Conservation (phyloP, 805 yeast genomes). For the Lachancea lanzarotensis region DNA sequence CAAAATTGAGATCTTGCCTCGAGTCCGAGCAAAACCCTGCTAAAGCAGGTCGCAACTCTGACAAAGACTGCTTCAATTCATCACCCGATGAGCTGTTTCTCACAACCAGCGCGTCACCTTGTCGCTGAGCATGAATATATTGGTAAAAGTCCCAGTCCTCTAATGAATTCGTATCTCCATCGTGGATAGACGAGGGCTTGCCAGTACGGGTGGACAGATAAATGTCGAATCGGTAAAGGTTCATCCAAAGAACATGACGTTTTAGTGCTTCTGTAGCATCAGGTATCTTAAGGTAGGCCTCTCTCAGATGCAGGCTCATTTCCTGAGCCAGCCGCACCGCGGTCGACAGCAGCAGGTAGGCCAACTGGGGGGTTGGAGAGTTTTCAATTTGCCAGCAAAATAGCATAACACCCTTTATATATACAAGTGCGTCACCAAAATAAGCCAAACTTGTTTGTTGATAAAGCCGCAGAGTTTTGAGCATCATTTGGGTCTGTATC, state of each 20-base stretch:
- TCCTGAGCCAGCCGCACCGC: constrained; percentile 46
- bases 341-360: constrained; percentile 34
- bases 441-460: constrained; percentile 12
- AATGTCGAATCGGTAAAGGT: constrained; percentile 37
- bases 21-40: not conserved
- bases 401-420: constrained; percentile 44
- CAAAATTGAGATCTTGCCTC: not conserved
- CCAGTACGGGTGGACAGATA: constrained; percentile 42
- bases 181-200: constrained; percentile 41
- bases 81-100: not conserved
- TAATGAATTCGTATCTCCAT: constrained; percentile 34
- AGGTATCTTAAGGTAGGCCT: constrained; percentile 32
- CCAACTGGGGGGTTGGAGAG: constrained; percentile 34
- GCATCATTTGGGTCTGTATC: constrained; percentile 4
- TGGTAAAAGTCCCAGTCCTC: constrained; percentile 7
- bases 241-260: constrained; percentile 2
- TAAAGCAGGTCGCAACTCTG: not conserved
- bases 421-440: constrained; percentile 41
- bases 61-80: not conserved
- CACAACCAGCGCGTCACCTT: not conserved
- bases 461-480: constrained; percentile 3
- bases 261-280: constrained; percentile 2
- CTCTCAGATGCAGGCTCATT: constrained; percentile 48
- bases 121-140: not conserved
- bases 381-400: constrained; percentile 33